Base-by-base conservation (phyloP, 2,329 filamentous ascomycete genomes). In the Cordyceps cateniannulata region DNA sequence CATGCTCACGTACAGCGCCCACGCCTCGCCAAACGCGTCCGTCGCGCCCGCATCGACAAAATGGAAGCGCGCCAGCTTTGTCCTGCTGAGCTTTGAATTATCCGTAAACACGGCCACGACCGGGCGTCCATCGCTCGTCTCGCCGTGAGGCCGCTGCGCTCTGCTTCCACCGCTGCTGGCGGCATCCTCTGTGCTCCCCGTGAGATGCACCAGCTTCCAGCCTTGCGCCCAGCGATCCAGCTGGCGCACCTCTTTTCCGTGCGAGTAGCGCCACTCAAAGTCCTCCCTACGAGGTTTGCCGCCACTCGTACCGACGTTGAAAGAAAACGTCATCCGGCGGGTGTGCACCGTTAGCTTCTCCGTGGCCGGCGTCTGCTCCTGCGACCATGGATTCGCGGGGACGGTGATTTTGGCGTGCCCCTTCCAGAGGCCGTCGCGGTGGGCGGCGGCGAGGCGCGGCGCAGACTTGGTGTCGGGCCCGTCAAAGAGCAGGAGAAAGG, bases 1-100 rank as follows among this genome's bases (percentile, higher is more conserved):
- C 62, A 61, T 63, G 54, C 75, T 74, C 1, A 76, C 73, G 73
- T 77, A 77, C 24, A 78, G 63, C 1, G 73, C 72, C 74, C 75
- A 79, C 25, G 75, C 67, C 64, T 76, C 72, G 22, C 77, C 77
- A 9, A 79, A 68, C 22, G 67, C 63, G 0, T 76, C 76, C 8
- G 68, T 70, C 20, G 66, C 65, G 1, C 76, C 77, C 1, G 70
- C 72, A 14, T 76, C 76, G 3, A 76, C 60, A 64, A 78, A 79
- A 16, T 66, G 63, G 62, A 79, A 78, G 22, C 68, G 69, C 52
- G 71, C 60, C 63, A 70, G 71, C 65, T 71, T 67, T 16, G 62
- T 62, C 5, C 63, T 48, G 29, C 55, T 67, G 38, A 69, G 14
- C 18, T 22, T 58, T 1, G 54, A 38, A 22, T 61, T 55, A 16